Conservation (phyloP, 2,329 filamentous ascomycete genomes). For the Epicoccum nigrum region DNA sequence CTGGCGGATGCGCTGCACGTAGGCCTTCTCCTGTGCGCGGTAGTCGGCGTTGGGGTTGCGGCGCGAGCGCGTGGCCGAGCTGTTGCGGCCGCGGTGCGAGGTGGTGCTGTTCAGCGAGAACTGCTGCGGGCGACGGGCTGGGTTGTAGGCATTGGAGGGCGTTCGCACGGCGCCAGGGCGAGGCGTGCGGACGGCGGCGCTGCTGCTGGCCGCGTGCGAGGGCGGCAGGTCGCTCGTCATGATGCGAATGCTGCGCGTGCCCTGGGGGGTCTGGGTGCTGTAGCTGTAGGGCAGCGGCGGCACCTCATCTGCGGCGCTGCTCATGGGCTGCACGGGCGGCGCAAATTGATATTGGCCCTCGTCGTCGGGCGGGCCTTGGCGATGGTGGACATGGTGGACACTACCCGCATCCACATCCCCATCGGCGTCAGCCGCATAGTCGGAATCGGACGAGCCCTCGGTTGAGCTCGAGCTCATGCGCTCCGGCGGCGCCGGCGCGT, state of each 20-base stretch:
- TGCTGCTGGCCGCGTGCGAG: slow-evolving; percentile 26
- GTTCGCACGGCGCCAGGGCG: slow-evolving; percentile 54
- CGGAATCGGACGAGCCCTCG: slow-evolving; percentile 43
- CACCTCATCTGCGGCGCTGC: slow-evolving; percentile 17
- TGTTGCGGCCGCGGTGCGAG: slow-evolving; percentile 59
- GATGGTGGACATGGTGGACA: slow-evolving; percentile 36
- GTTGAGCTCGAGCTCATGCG: slow-evolving; percentile 18
- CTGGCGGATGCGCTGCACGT: slow-evolving; percentile 88
- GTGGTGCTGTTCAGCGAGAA: slow-evolving; percentile 50
- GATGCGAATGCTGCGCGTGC: slow-evolving; percentile 33
- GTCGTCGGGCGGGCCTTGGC: slow-evolving; percentile 51
- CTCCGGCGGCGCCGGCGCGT: slow-evolving; percentile 30
- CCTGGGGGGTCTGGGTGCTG: slow-evolving; percentile 34
- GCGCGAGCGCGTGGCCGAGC: slow-evolving; percentile 60
- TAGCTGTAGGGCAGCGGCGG: slow-evolving; percentile 21
- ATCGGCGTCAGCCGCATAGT: slow-evolving; percentile 45
- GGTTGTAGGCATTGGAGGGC: slow-evolving; percentile 58
- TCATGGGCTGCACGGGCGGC: slow-evolving; percentile 45
- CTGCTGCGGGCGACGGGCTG: slow-evolving; percentile 55
- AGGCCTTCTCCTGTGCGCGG: slow-evolving; percentile 88
- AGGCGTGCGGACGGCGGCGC: slow-evolving; percentile 26
- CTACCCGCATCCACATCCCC: slow-evolving; percentile 20
- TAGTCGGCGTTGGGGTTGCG: slow-evolving; percentile 75
- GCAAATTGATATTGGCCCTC: slow-evolving; percentile 48
- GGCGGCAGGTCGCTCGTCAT: slow-evolving; percentile 37